These are phyloP conservation scores for Fusarium temperatum DNA, from an alignment of 2,329 filamentous ascomycete genomes.

Conservation along the genomic window DNA sequence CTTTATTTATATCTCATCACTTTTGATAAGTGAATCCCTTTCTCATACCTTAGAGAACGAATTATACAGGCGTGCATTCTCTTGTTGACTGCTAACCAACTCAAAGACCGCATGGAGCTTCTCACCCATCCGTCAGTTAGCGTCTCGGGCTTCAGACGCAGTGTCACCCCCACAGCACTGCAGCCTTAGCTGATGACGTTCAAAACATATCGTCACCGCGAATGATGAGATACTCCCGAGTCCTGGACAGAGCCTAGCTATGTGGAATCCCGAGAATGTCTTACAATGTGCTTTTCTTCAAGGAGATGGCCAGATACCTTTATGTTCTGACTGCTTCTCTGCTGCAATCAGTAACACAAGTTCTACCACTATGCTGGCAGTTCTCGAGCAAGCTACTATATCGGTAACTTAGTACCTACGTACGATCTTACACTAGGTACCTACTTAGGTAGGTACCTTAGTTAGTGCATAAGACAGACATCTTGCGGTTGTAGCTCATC, in stretches of 20 bases:
- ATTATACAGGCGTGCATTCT: not conserved
- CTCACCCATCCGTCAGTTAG: constrained; percentile 2
- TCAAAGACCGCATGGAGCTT: not conserved
- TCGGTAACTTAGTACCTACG: too few species aligned
- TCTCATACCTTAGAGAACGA: not conserved
- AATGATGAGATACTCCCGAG: not conserved
- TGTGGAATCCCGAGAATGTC: not conserved
- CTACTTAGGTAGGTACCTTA: too few species aligned
- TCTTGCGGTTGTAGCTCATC: constrained; percentile 18
- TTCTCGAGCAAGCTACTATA: not conserved
- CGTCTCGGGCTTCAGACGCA: constrained; percentile 7
- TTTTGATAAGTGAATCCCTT: not conserved
- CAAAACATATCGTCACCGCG: not conserved
- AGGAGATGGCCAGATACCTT: not conserved
- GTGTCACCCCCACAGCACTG: constrained; percentile 17
- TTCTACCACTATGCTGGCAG: not conserved
- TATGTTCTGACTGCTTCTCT: not conserved
- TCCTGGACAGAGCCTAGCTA: not conserved
- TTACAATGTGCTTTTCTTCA: not conserved
- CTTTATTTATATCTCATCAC: not conserved
- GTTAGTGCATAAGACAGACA: not conserved
- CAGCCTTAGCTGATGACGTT: constrained; percentile 25
- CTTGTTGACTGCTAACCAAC: not conserved
- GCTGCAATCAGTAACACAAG: not conserved
- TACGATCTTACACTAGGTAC: too few species aligned